Conservation (phyloP, 176 grass and related monocot species). For the Triticum urartu region DNA sequence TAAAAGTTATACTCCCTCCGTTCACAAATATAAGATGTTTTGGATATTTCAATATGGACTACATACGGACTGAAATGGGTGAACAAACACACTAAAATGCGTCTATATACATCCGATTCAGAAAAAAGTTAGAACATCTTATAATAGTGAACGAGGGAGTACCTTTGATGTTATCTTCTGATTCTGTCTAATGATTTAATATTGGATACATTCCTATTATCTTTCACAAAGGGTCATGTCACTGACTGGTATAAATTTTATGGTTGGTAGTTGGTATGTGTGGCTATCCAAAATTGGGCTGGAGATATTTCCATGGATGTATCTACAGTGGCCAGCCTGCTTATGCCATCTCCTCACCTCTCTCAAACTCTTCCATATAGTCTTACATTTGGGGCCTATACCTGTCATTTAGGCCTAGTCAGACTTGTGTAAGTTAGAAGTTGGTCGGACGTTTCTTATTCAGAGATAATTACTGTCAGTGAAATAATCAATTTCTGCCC, state of each 20-base stretch:
- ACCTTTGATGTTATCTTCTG: background rate
- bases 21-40: no score
- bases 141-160: no score
- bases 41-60: no score
- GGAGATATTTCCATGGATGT: background rate
- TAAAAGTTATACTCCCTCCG: no score
- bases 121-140: no score
- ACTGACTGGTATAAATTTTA: background rate
- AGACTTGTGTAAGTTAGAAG: background rate
- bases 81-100: no score
- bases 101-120: no score
- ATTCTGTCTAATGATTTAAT: background rate
- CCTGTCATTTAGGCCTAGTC: no score
- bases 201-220: background rate
- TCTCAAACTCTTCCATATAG: background rate
- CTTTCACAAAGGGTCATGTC: background rate
- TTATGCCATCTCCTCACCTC: background rate
- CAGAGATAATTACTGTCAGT: background rate
- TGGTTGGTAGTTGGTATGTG: background rate
- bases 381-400: background rate
- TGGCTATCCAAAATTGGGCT: background rate
- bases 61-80: no score
- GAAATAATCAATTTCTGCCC: background rate
- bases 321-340: background rate
- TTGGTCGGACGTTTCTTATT: no score